Base-by-base conservation (phyloP, 2,329 filamentous ascomycete species). In the Ophiostoma sp. region DNA sequence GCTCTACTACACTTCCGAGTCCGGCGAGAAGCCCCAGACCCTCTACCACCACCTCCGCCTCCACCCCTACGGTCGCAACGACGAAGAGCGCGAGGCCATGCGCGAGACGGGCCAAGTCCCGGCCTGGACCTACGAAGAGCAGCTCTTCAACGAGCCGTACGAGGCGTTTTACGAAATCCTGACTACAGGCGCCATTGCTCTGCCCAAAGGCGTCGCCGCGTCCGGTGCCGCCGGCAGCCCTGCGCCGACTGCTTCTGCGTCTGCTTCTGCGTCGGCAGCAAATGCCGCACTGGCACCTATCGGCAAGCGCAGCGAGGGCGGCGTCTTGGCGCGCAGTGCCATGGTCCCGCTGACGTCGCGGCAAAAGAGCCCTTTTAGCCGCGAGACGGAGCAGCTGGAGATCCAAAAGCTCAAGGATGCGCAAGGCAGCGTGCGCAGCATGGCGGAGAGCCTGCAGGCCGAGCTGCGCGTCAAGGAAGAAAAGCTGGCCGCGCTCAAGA, bases 111-210 rank as follows among this genome's bases (percentile, higher is more conserved):
- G 81, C 74, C 84, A 90, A 76, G 89, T 98, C 64, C 83, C 89
- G 41, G 87, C 89, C 68, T 94, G 95, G 85, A 89, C 88, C 71
- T 93, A 97, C 77, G 95, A 99, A 79, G 93, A 97, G 77, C 90
- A 98, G 74, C 86, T 98, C 67, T 99, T 99, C 84, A 98, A 97
- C 81, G 95, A 99, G 79, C 95, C 95, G 0, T 95, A 93, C 75
- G 92, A 97, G 79, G 87, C 91, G 65, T 94, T 99, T 77, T 97
- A 92, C 80, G 92, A 96, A 73, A 84, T 92, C 36, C 83, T 99
- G 72, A 98, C 93, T 1, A 84, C 86, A 6, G 92, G 92, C 72
- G 87, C 89, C 35, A 87, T 84, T 80, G 73, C 82, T 76, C 76
- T 79, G 73, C 73, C 78, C 67, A 72, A 73, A 69, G 66, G 68